These are phyloP conservation scores for Mortierella hygrophila DNA, from an alignment of 192 early-diverging fungal species.

Conservation along the genomic window DNA sequence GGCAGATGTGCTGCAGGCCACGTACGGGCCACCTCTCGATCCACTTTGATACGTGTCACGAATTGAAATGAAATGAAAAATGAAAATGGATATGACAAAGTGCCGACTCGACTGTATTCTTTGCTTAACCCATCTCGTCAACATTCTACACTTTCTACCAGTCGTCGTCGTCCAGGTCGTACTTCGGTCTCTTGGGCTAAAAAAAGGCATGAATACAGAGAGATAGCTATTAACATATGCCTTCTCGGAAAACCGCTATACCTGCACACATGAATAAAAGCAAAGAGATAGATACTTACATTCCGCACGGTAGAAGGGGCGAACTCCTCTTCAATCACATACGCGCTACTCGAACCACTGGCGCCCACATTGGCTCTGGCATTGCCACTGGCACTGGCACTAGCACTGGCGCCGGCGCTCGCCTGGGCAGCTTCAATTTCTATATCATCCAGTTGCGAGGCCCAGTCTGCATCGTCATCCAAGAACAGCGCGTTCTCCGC, in stretches of 20 bases:
- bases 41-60: background rate
- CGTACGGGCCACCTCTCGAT: background rate
- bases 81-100: no score
- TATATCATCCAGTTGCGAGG: slow-evolving; percentile 26
- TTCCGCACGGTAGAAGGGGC: slow-evolving; percentile 6
- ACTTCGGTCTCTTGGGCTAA: slow-evolving; percentile 18
- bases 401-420: background rate
- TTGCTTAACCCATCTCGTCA: background rate
- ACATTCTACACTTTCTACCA: background rate
- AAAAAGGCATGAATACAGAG: background rate
- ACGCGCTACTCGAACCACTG: background rate
- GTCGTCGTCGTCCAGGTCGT: slow-evolving; percentile 29
- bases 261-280: background rate
- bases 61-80: background rate
- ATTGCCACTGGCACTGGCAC: background rate
- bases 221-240: background rate
- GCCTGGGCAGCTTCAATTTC: slow-evolving; percentile 37
- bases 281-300: background rate
- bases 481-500: slow-evolving; percentile 40
- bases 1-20: background rate
- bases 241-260: no score
- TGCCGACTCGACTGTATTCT: background rate
- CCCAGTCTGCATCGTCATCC: slow-evolving; percentile 43
- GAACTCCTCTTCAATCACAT: slow-evolving; percentile 36
- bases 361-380: background rate